Percentiles rank a stretch among this genome's conserved stretches.
Evolutionary conservation across 768 basidiomycete species (phyloP).

Genomic region (Boletus coccyginus): DNA sequence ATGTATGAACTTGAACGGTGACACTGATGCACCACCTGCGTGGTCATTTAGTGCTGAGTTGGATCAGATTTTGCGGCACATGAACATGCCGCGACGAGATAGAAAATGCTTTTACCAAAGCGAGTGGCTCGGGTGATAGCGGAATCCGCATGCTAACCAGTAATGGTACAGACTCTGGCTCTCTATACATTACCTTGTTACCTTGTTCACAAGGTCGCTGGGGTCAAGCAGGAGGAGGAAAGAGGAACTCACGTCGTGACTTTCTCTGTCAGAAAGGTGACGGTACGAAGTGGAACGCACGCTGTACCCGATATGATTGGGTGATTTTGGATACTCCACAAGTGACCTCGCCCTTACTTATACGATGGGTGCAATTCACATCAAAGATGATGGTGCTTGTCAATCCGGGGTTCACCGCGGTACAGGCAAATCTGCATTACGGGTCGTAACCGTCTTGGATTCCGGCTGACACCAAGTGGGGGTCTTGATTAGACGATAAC

Average conservation of each 20-base stretch:
- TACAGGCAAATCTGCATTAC: neutral
- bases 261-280: neutral
- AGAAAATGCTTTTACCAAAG: no score
- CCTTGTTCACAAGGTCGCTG: no score
- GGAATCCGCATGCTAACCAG: no score
- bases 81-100: no score
- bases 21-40: no score
- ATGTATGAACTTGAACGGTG: no score
- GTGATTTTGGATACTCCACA: neutral
- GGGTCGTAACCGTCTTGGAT: neutral
- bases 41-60: no score
- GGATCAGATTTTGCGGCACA: no score
- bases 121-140: no score
- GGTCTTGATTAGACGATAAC: neutral
- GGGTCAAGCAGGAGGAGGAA: no score
- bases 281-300: neutral
- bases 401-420: neutral
- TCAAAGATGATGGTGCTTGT: neutral
- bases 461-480: neutral
- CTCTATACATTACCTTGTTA: no score
- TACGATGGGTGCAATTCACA: slow-evolving; percentile 8
- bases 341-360: neutral
- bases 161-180: no score
- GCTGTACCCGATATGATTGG: neutral
- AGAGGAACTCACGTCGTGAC: neutral